Evolutionary conservation across 176 grass and related monocot genomes (phyloP), one percentile per base, ranked within the genome.

Genomic region (Chloris gayana): DNA sequence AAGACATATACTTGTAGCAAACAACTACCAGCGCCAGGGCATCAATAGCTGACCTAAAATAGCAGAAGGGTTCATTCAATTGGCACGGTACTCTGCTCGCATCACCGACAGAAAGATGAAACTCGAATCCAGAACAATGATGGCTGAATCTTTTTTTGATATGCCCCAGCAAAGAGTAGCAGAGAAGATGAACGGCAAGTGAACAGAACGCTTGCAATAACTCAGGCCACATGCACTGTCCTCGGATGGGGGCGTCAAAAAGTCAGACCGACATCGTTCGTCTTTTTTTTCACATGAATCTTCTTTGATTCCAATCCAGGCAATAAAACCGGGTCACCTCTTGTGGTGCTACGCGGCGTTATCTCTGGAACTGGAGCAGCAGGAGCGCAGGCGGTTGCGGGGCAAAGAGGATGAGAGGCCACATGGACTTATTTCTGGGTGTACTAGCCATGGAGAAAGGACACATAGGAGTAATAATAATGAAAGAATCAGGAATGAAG

Each of bases 101-200:
- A 62, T 79, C 75, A 85, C 14, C 25, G 21, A 67, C 64, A 27
- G 15, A 69, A 35, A 6, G 5, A 68, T 58, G 72, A 56, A 29
- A 84, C 38, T 34, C 46, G 64, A 79, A 65, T 79, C 24, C 17
- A 71, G 29, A 64, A 71, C 24, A 46, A 75, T 86, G 69, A 81
- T 80, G 69, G 50, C 71, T 61, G 62, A 74, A 75, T 62, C 61
- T 38, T 68, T 50, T 62, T 27, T 27, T 75, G 50, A 69, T 75
- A 22, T 81, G 47, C 62, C 34, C 9, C 3, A 22, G 51, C 47
- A 7, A 44, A 78, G 47, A 83, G 66, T 39, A 30, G 49, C 77
- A 60, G 24, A 71, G 70, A 56, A 77, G 67, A 57, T 29, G 39
- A 67, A 72, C 19, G 69, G 66, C 80, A 64, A 78, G 67, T 30